Evolutionary conservation across 495 filamentous ascomycete genomes (phyloP).

Genomic region (Podospora comata): DNA sequence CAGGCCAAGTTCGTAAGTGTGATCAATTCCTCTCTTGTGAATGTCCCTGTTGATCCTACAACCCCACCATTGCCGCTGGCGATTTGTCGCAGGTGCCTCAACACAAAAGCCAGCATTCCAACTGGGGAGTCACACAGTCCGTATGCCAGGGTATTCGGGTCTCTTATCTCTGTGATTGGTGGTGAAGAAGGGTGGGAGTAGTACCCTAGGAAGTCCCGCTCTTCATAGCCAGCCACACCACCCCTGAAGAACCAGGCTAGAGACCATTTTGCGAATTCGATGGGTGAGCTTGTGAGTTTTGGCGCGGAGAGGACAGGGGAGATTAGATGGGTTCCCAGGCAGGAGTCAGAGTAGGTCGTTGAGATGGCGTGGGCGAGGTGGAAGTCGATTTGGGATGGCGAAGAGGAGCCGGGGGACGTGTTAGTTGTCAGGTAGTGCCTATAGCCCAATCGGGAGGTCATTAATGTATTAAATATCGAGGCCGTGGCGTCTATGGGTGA

Average conservation of each 20-base stretch:
- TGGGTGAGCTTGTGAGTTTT: slow-evolving; percentile 30
- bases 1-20: slow-evolving; percentile 46
- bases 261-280: slow-evolving; percentile 43
- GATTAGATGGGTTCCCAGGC: slow-evolving; percentile 63
- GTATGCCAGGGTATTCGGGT: slow-evolving; percentile 50
- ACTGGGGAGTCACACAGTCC: slow-evolving; percentile 54
- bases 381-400: slow-evolving; percentile 44
- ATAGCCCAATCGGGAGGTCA: slow-evolving; percentile 62
- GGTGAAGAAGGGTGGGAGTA: neutral
- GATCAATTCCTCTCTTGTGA: slow-evolving; percentile 43
- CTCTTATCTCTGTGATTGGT: slow-evolving; percentile 22
- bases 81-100: slow-evolving; percentile 31
- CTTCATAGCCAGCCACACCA: slow-evolving; percentile 41
- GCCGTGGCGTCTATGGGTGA: slow-evolving; percentile 57
- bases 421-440: slow-evolving; percentile 55
- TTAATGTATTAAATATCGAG: slow-evolving; percentile 59
- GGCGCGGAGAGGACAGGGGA: slow-evolving; percentile 40
- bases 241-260: slow-evolving; percentile 41
- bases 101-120: slow-evolving; percentile 46
- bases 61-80: neutral
- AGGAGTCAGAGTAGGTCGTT: slow-evolving; percentile 50
- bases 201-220: slow-evolving; percentile 34
- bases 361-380: slow-evolving; percentile 58
- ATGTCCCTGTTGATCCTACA: slow-evolving; percentile 20
- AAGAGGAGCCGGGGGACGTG: slow-evolving; percentile 35